Conservation (phyloP, 1,284 basidiomycete genomes). For the Hypsizygus ulmarius region DNA sequence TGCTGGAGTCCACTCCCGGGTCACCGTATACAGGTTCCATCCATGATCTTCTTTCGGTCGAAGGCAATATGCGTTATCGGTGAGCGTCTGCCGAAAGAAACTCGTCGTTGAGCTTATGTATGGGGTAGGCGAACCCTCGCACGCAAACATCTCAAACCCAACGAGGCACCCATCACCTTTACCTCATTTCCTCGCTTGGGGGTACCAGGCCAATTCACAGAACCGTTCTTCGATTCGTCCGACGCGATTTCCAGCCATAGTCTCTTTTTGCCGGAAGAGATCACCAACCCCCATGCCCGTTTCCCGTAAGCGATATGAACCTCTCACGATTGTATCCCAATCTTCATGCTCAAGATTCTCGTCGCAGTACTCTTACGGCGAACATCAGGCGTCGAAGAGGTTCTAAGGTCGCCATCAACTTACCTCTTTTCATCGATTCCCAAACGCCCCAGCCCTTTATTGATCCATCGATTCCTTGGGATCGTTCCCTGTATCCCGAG, state of each 20-base stretch:
- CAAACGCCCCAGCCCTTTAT: conserved; percentile 88
- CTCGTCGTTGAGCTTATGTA: conserved; percentile 12
- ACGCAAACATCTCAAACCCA: conserved; percentile 75
- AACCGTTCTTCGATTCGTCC: conserved; percentile 78
- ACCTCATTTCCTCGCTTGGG: conserved; percentile 96
- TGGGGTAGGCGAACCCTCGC: conserved; percentile 77
- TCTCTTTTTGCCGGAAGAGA: conserved; percentile 92
- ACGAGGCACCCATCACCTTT: conserved; percentile 91
- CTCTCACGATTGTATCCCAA: conserved; percentile 3
- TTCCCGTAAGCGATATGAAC: conserved; percentile 75
- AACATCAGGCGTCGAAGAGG: conserved; percentile 92
- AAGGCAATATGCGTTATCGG: conserved; percentile 93
- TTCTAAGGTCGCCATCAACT: conserved; percentile 93
- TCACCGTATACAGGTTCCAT: conserved; percentile 89
- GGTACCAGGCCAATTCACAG: conserved; percentile 86
- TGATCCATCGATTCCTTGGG: conserved; percentile 87
- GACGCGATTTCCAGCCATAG: conserved; percentile 83
- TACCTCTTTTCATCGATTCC: conserved; percentile 90
- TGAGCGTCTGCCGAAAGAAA: conserved; percentile 27
- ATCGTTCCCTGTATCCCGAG: conserved; percentile 76
- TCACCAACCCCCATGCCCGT: conserved; percentile 95
- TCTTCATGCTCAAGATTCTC: conserved; percentile 9
- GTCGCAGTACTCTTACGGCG: conserved; percentile 83
- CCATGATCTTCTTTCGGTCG: conserved; percentile 84
- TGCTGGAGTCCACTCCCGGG: conserved; percentile 98